Percentiles rank a stretch among this genome's conserved stretches.
Conservation (phyloP, 2,329 filamentous ascomycete genomes). For the Xenoacremonium recifei region DNA sequence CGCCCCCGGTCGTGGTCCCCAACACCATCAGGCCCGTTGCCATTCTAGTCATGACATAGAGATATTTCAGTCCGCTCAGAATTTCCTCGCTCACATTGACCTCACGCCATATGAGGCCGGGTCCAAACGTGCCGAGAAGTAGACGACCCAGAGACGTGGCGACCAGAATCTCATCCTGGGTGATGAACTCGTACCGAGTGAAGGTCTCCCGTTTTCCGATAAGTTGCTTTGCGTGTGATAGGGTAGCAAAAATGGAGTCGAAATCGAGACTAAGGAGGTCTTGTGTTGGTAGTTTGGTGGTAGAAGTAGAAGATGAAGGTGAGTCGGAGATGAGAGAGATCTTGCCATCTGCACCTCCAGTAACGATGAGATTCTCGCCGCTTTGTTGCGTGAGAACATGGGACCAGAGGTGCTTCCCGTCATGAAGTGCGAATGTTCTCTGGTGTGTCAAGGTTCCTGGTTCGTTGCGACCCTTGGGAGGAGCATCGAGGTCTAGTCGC, state of each 20-base stretch:
- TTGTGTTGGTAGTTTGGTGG: slow-evolving; percentile 8
- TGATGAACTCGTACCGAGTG: slow-evolving; percentile 63
- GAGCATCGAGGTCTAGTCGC: slow-evolving; percentile 47
- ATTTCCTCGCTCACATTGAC: slow-evolving; percentile 34
- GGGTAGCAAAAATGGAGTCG: slow-evolving; percentile 28
- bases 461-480: neutral
- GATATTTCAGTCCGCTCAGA: slow-evolving; percentile 40
- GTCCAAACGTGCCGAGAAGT: slow-evolving; percentile 42
- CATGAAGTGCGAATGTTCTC: slow-evolving; percentile 63
- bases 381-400: slow-evolving; percentile 43
- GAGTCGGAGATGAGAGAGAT: slow-evolving; percentile 46
- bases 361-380: slow-evolving; percentile 51
- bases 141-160: slow-evolving; percentile 61
- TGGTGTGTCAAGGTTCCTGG: slow-evolving; percentile 46
- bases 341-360: slow-evolving; percentile 83
- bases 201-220: slow-evolving; percentile 41
- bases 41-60: slow-evolving; percentile 46
- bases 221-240: slow-evolving; percentile 8
- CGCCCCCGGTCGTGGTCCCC: slow-evolving; percentile 46
- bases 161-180: slow-evolving; percentile 50
- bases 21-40: slow-evolving; percentile 41
- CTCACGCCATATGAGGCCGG: slow-evolving; percentile 41
- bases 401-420: slow-evolving; percentile 91
- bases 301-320: neutral
- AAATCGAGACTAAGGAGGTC: slow-evolving; percentile 28